Conservation (phyloP, 257 asterid species). For the Rhazya stricta region DNA sequence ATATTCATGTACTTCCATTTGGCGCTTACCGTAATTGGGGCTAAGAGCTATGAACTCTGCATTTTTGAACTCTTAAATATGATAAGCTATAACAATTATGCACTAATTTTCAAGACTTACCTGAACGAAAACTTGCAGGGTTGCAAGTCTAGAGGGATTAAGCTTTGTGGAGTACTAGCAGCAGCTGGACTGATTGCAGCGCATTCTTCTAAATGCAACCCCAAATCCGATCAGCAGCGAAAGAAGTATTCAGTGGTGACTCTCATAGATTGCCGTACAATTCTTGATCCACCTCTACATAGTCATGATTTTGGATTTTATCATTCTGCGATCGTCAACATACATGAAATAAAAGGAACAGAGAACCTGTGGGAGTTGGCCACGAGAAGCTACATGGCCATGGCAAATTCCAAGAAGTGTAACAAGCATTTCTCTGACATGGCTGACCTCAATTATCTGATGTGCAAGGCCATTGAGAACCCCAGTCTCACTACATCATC, state of each 20-base stretch:
- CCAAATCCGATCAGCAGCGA: slow-evolving; percentile 12
- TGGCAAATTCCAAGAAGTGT: slow-evolving; percentile 50
- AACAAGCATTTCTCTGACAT: slow-evolving; percentile 80
- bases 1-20: not conserved
- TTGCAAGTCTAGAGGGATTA: slow-evolving; percentile 58
- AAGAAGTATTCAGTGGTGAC: slow-evolving; percentile 63
- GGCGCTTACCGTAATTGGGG: too few relatives aligned
- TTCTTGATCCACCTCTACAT: slow-evolving; percentile 53
- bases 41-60: too few relatives aligned
- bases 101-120: not conserved
- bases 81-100: too few relatives aligned
- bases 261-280: slow-evolving; percentile 55
- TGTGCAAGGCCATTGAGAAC: slow-evolving; percentile 89
- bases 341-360: slow-evolving; percentile 56
- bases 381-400: slow-evolving; percentile 47
- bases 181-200: slow-evolving; percentile 63
- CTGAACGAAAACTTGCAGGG: slow-evolving; percentile 26
- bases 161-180: slow-evolving; percentile 52
- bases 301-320: slow-evolving; percentile 60
- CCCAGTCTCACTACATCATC: slow-evolving; percentile 74
- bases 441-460: slow-evolving; percentile 76
- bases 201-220: slow-evolving; percentile 26
- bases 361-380: slow-evolving; percentile 72
- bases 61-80: too few relatives aligned
- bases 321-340: slow-evolving; percentile 80